Base-by-base conservation (phyloP, 202 grass and related monocot species). In the Eragrostis tef region DNA sequence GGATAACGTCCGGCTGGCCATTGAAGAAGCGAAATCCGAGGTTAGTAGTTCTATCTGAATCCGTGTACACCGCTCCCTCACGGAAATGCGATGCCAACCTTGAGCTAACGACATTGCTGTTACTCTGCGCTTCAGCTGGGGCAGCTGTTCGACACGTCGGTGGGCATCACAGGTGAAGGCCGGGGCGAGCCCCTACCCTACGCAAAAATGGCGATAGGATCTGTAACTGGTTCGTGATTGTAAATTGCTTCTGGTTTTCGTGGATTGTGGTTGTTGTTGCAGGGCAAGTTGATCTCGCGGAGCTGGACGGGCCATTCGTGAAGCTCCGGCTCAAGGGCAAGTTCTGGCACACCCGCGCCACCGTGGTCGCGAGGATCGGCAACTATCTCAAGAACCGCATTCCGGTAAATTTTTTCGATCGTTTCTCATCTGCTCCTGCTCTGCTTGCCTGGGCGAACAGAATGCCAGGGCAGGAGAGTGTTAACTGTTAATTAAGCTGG, bases 381-480 rank as follows among this genome's bases (percentile, higher is more conserved):
- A 94, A 98, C 54, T 98, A 93, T 80, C 92, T 98, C n/a, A 95
- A 95, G 82, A 98, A 89, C 58, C 86, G 92, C 43, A 95, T 98
- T 21, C 92, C 92, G 24, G 96, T 95, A 78, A 88, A 88, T 51
- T 8, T 70, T 45, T 47, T 43, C 15, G 8, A 7, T 71, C 5
- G 59, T 63, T 26, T 51, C 51, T 11, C 12, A 9, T 42, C 6
- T 73, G 47, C 16, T 52, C n/a, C 57, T 64, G 17, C 11, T 25
- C 6, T 67, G 0, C 72, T 77, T 53, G 44, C 5, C 0, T 11
- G 13, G 27, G 13, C 42, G 6, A 67, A 3, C 10, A 11, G 6
- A 67, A 0, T 10, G 10, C 1, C 24, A 12, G 53, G 42, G 26
- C 19, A 50, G 14, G 27, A 19, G 22, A 26, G 12, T 42, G 31